Conservation (phyloP, 2,329 filamentous ascomycete species). For the Colletotrichum lini region DNA sequence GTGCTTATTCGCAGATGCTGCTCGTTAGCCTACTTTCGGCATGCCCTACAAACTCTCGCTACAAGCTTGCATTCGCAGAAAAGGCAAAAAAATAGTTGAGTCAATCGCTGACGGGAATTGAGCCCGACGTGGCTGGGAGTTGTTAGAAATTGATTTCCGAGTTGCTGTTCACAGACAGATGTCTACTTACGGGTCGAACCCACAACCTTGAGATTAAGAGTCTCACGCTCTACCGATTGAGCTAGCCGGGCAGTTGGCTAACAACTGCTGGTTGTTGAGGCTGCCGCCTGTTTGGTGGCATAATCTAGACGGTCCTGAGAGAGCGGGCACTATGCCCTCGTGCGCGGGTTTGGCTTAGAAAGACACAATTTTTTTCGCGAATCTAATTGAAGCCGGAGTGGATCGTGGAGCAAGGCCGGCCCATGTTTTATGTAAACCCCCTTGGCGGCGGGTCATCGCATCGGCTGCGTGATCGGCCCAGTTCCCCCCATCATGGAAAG, state of each 20-base stretch:
- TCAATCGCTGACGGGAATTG: not conserved
- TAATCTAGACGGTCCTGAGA: not conserved
- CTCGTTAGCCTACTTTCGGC: no score
- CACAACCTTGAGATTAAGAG: constrained; percentile 75
- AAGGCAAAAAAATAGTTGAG: not conserved
- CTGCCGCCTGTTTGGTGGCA: not conserved
- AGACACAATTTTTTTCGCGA: constrained; percentile 2
- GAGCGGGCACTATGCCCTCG: not conserved
- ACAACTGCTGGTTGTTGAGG: constrained; percentile 16
- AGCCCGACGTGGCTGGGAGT: not conserved
- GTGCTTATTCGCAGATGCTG: no score
- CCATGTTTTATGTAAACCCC: constrained; percentile 10
- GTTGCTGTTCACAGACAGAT: accelerated
- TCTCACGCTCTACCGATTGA: constrained; percentile 82
- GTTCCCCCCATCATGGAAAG: constrained; percentile 7
- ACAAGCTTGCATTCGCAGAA: no score
- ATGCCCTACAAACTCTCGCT: no score
- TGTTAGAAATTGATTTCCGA: not conserved
- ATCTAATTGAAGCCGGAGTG: constrained; percentile 21
- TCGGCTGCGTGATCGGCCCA: constrained; percentile 4
- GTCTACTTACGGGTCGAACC: constrained; percentile 58
- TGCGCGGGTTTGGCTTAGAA: not conserved
- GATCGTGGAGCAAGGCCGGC: not conserved
- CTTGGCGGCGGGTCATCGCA: constrained; percentile 15
- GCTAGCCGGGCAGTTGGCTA: constrained; percentile 64